Evolutionary conservation across 2,329 filamentous ascomycete genomes (phyloP).

Genomic region (Botrytis cinerea): DNA sequence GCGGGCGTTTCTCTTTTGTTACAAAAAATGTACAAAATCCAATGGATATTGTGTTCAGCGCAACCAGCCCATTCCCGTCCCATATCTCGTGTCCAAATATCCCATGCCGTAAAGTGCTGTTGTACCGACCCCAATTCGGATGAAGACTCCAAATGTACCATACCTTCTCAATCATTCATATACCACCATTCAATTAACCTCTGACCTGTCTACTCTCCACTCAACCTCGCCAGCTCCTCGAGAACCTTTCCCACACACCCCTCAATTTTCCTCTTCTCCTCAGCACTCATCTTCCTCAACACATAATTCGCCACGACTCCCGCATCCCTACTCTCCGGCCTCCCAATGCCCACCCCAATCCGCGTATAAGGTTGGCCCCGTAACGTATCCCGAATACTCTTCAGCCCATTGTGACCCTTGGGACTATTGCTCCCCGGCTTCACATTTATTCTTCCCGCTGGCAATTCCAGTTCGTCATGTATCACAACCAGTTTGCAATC

Average conservation of each 20-base stretch:
- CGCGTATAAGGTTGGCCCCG: conserved; percentile 51
- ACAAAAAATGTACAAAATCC: conserved; percentile 11
- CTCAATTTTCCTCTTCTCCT: conserved; percentile 38
- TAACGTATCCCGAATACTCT: conserved; percentile 60
- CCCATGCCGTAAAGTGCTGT: not conserved
- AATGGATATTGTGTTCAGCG: conserved; percentile 1
- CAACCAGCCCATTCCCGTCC: not conserved
- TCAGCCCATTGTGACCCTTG: conserved; percentile 74
- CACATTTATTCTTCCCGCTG: conserved; percentile 66
- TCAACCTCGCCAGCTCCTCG: conserved; percentile 35
- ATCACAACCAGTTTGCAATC: conserved; percentile 67
- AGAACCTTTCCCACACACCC: conserved; percentile 35
- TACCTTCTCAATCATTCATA: not conserved
- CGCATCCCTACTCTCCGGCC: conserved; percentile 69
- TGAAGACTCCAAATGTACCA: not conserved
- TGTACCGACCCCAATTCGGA: not conserved
- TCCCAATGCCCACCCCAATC: conserved; percentile 84
- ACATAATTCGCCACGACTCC: conserved; percentile 76
- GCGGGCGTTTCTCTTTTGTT: conserved; percentile 17
- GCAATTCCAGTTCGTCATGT: conserved; percentile 83
- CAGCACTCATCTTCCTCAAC: conserved; percentile 49
- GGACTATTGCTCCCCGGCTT: conserved; percentile 64
- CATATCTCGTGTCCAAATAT: not conserved
- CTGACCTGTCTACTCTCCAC: not conserved
- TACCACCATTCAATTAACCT: not conserved